Percentiles rank a stretch among this genome's conserved stretches.
Evolutionary conservation across 345 rosid genomes (phyloP).

Genomic region (Aurinia saxatilis): DNA sequence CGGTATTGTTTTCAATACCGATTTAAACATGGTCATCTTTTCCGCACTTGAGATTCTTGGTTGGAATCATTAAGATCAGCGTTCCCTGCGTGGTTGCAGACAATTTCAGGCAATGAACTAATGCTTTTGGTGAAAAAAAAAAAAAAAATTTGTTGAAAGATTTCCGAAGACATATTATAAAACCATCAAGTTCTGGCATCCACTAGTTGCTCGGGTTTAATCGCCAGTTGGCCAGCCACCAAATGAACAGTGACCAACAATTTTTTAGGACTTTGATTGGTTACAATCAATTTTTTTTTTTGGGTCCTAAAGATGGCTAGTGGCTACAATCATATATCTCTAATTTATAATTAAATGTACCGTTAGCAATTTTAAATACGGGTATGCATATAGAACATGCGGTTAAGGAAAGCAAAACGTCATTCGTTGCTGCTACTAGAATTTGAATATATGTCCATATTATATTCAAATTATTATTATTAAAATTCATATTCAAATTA

Average conservation of each 20-base stretch:
- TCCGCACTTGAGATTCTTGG: too few species aligned
- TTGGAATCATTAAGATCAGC: too few species aligned
- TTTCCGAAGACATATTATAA: too few species aligned
- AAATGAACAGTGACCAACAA: background rate
- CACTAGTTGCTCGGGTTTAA: background rate
- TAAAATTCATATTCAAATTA: background rate
- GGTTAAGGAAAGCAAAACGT: conserved; percentile 19
- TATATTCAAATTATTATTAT: too few species aligned
- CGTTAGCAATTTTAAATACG: background rate
- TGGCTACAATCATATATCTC: background rate
- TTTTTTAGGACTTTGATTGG: background rate
- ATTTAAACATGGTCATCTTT: too few species aligned
- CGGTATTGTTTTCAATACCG: too few species aligned
- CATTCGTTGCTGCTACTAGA: conserved; percentile 9
- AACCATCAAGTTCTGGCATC: background rate
- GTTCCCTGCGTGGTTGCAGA: too few species aligned
- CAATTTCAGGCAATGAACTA: too few species aligned
- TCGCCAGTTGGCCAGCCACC: background rate
- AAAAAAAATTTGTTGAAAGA: too few species aligned
- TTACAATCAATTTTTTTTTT: too few species aligned
- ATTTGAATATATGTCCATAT: conserved; percentile 10
- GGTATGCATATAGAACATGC: conserved; percentile 1
- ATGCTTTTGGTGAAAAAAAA: too few species aligned
- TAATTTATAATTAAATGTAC: background rate
- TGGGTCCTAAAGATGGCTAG: too few species aligned